phyloP scores from a whole-genome alignment of 305 asterid genomes.

The Andrographis paniculata region DNA sequence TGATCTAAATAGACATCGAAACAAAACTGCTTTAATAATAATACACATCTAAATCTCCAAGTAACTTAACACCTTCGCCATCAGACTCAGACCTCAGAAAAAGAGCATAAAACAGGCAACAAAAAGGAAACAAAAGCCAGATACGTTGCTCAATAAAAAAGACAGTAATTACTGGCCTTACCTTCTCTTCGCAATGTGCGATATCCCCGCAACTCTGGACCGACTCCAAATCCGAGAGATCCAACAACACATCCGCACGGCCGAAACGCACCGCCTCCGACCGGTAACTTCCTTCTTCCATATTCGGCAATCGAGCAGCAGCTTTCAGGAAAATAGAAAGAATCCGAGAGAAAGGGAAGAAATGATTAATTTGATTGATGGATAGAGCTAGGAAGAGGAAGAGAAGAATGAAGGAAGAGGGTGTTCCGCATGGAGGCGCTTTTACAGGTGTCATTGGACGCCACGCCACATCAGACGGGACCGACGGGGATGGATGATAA shows the following conservation, averaged over 20 bases:
- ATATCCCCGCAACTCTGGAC: conserved; percentile 29
- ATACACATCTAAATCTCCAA: conserved; percentile 4
- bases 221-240: conserved; percentile 31
- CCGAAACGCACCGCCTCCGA: conserved; percentile 18
- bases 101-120: not conserved
- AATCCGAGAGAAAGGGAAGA: not conserved
- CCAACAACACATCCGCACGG: conserved; percentile 20
- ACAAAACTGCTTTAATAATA: not conserved
- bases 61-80: conserved; percentile 1
- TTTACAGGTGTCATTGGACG: conserved; percentile 27
- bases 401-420: not conserved
- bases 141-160: not conserved
- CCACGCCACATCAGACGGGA: conserved; percentile 25
- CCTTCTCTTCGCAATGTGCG: conserved; percentile 18
- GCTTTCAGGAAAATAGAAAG: conserved; percentile 10
- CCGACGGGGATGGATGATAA: too few species aligned
- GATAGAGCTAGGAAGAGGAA: too few species aligned
- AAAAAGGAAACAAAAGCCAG: not conserved
- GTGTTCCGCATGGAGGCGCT: not conserved
- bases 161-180: conserved; percentile 22
- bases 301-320: conserved; percentile 12
- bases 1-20: not conserved
- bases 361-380: too few species aligned
- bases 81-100: conserved; percentile 10
- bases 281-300: conserved; percentile 24